Base-by-base conservation (phyloP, 2,329 filamentous ascomycete species). In the Chlorencoelia australis region DNA sequence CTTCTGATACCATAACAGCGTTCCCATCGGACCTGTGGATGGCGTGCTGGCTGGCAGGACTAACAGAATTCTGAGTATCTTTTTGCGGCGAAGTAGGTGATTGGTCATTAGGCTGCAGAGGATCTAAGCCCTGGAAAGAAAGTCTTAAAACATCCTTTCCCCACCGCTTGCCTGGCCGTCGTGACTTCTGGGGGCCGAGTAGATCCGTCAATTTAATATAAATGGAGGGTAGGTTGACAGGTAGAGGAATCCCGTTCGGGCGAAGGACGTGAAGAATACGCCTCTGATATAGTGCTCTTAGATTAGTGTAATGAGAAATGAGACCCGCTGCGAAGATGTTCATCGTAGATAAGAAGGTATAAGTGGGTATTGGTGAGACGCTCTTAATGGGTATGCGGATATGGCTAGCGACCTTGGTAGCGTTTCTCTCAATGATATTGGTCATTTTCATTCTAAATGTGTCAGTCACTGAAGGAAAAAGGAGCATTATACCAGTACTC, bases 121-220 rank as follows among this genome's bases (percentile, higher is more conserved):
- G 33, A 34, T 56, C 50, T 5, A 55, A 39, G 11, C 60, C 59
- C 33, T 59, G 56, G 49, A 77, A 78, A n/a, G 62, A 64, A 33
- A 83, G 61, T 33, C 67, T 66, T 18, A 82, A 64, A 22, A 67
- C 65, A 40, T 82, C 69, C 26, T 66, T 63, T 2, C 74, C 75
- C 77, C 77, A 82, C 3, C 63, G 48, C 41, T 42, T 50, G 37
- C 22, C 46, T 40, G 40, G 42, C 33, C 39, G 35, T 27, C 39
- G 24, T 15, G 43, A 41, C 33, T 39, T 39, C 19, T 47, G 45
- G 26, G 53, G 40, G 10, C 20, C 13, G 16, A 56, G 36, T 33
- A 57, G 32, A 35, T 57, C 43, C 4, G 50, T 46, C 9, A 56
- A 36, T 15, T 42, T 34, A 7, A 55, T 26, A 26, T 45, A 48